phyloP scores from a whole-genome alignment of 768 basidiomycete species.

The Megacollybia marginata region DNA sequence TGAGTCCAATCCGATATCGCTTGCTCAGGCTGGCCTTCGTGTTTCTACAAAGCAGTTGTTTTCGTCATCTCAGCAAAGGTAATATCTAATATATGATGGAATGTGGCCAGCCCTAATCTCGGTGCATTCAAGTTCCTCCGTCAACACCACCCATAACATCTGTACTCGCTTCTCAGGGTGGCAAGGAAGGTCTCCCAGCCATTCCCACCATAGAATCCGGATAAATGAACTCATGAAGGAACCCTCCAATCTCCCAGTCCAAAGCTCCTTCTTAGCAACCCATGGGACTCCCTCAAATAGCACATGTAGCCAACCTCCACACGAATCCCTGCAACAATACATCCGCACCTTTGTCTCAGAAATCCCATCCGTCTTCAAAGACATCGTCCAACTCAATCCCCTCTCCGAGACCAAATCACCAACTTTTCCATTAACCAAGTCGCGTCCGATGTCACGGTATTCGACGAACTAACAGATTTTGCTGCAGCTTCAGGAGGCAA shows the following conservation, averaged over 20 bases:
- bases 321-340: constrained; percentile 86
- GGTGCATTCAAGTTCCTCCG: too few relatives aligned
- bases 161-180: constrained; percentile 66
- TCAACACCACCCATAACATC: too few relatives aligned
- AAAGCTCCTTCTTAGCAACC: constrained; percentile 79
- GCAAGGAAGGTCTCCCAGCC: constrained; percentile 90
- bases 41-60: too few relatives aligned
- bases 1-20: too few relatives aligned
- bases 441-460: constrained; percentile 86
- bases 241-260: constrained; percentile 33
- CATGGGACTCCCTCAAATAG: constrained; percentile 83
- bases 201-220: constrained; percentile 80
- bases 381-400: constrained; percentile 94
- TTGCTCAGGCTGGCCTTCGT: too few relatives aligned
- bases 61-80: too few relatives aligned
- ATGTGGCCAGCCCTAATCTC: too few relatives aligned
- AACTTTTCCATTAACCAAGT: constrained; percentile 93
- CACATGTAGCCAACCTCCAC: constrained; percentile 76
- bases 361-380: constrained; percentile 96
- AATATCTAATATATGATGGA: too few relatives aligned
- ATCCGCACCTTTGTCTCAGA: constrained; percentile 95
- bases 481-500: constrained; percentile 93
- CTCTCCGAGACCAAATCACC: constrained; percentile 96
- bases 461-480: constrained; percentile 95
- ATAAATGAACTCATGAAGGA: constrained; percentile 81